Evolutionary conservation across 805 yeast genomes (phyloP).

Genomic region (Candida andamanensis): DNA sequence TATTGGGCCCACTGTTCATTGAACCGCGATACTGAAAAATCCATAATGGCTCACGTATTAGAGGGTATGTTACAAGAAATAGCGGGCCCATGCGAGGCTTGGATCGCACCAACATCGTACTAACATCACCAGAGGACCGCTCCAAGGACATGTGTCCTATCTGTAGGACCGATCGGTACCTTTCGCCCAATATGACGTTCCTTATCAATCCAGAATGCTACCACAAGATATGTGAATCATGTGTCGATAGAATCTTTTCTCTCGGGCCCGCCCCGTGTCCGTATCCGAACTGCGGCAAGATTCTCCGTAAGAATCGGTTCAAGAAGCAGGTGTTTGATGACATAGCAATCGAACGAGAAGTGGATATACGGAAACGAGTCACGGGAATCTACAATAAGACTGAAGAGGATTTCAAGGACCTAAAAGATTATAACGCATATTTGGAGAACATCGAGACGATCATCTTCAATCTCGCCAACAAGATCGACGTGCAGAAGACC

Average conservation of each 20-base stretch:
- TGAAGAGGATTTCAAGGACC: constrained; percentile 59
- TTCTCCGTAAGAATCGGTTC: constrained; percentile 80
- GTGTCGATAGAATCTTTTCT: constrained; percentile 92
- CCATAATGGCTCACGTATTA: too few species aligned
- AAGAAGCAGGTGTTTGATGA: constrained; percentile 93
- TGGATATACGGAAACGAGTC: constrained; percentile 81
- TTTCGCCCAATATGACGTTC: constrained; percentile 89
- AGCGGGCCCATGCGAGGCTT: too few species aligned
- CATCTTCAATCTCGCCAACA: constrained; percentile 69
- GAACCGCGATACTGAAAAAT: too few species aligned
- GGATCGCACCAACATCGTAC: too few species aligned
- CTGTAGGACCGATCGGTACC: constrained; percentile 90
- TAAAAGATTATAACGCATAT: constrained; percentile 66
- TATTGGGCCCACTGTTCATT: too few species aligned
- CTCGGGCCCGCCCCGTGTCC: constrained; percentile 98
- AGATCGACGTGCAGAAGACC: constrained; percentile 62
- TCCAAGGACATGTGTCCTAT: constrained; percentile 87
- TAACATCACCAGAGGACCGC: too few species aligned
- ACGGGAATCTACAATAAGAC: constrained; percentile 74
- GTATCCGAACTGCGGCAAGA: constrained; percentile 83
- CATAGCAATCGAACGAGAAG: constrained; percentile 82
- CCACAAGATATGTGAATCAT: constrained; percentile 94
- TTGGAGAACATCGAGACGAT: constrained; percentile 80
- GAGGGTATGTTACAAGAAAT: too few species aligned
- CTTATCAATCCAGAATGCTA: constrained; percentile 96